Conservation (phyloP, 345 rosid genomes). For the Rhizophora apiculata region DNA sequence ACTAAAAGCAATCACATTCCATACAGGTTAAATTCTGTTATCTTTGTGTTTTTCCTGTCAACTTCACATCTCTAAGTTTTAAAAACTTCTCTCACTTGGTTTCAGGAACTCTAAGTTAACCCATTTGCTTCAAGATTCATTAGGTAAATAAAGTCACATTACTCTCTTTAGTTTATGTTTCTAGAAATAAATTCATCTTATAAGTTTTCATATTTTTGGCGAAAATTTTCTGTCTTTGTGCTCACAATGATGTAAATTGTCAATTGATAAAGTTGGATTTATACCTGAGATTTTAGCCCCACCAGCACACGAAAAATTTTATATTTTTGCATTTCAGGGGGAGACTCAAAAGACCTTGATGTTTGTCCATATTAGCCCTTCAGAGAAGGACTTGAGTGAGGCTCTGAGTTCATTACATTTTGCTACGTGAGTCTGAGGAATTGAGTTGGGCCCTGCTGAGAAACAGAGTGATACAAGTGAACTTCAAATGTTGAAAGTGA, state of each 20-base stretch:
- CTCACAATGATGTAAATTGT: not conserved
- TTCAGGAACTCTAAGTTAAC: slow-evolving; percentile 93
- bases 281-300: too few relatives aligned
- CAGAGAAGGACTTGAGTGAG: slow-evolving; percentile 81
- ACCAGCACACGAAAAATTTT: not conserved
- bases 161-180: too few relatives aligned
- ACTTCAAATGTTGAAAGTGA: slow-evolving; percentile 71
- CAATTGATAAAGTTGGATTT: not conserved
- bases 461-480: slow-evolving; percentile 75
- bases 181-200: too few relatives aligned
- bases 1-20: slow-evolving; percentile 88
- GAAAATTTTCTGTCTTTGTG: not conserved
- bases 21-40: slow-evolving; percentile 50
- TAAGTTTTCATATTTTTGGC: too few relatives aligned
- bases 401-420: slow-evolving; percentile 83
- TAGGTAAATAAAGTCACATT: slow-evolving; percentile 47
- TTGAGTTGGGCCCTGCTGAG: slow-evolving; percentile 79
- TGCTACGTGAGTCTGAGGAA: slow-evolving; percentile 87
- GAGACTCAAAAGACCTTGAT: slow-evolving; percentile 90
- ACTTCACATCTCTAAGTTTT: not conserved
- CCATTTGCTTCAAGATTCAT: slow-evolving; percentile 91
- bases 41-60: slow-evolving; percentile 6
- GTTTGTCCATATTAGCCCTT: slow-evolving; percentile 96
- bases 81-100: slow-evolving; percentile 23
- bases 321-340: slow-evolving; percentile 49